phyloP scores from a whole-genome alignment of 2,329 filamentous ascomycete species.

The Botrytis aclada region DNA sequence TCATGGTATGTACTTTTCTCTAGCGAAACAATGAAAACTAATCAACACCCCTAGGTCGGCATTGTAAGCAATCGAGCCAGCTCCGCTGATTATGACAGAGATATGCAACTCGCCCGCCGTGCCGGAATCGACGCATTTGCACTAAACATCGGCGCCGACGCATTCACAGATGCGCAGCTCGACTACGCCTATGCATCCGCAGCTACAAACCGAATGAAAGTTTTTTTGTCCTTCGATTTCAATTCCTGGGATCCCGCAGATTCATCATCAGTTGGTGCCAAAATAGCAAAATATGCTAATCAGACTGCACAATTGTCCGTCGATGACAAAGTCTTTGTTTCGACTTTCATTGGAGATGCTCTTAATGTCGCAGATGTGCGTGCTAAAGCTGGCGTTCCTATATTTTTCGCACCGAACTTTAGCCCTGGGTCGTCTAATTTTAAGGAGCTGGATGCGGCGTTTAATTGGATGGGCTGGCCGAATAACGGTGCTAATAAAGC shows the following conservation, averaged over 20 bases:
- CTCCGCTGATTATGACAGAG: constrained; percentile 23
- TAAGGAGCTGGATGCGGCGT: constrained; percentile 11
- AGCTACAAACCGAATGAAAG: constrained; percentile 32
- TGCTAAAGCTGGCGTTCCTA: constrained; percentile 25
- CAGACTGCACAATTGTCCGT: constrained; percentile 39
- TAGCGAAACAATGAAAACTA: not conserved
- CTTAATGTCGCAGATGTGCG: constrained; percentile 41
- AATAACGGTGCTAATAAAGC: constrained; percentile 17
- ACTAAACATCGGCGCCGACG: constrained; percentile 36
- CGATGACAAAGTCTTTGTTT: constrained; percentile 38
- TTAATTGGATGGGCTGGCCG: constrained; percentile 19
- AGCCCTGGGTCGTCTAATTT: not conserved
- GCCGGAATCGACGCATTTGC: constrained; percentile 40
- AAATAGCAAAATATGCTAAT: constrained; percentile 34
- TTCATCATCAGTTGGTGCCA: constrained; percentile 27
- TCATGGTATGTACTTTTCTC: constrained; percentile 21
- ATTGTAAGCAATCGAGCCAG: constrained; percentile 25
- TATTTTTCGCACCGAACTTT: constrained; percentile 21
- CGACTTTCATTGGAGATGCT: constrained; percentile 53
- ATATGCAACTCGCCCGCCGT: constrained; percentile 28
- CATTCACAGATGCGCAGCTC: constrained; percentile 36
- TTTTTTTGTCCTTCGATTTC: constrained; percentile 39
- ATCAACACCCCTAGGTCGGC: constrained; percentile 21
- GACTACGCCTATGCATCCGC: constrained; percentile 34
- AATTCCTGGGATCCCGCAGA: constrained; percentile 21